Conservation (phyloP, 2,329 filamentous ascomycete genomes). For the Diaporthe eres region DNA sequence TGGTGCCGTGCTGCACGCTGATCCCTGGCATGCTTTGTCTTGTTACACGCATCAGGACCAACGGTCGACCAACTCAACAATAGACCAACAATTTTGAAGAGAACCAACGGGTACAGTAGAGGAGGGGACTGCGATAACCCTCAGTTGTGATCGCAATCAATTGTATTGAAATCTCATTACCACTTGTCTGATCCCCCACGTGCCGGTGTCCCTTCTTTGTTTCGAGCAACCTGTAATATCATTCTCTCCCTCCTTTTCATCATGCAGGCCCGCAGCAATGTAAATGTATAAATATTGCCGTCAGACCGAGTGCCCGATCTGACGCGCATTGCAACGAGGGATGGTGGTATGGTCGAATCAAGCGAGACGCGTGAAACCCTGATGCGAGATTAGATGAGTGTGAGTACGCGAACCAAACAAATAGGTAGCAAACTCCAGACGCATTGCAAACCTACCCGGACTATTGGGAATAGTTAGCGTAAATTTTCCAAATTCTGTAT, state of each 20-base stretch:
- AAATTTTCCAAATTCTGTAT: neutral
- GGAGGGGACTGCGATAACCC: neutral
- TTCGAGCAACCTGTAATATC: neutral
- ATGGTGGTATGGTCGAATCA: neutral
- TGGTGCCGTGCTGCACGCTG: conserved; percentile 5
- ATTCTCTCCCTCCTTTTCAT: neutral
- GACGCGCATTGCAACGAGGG: neutral
- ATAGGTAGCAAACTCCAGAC: neutral
- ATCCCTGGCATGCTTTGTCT: neutral
- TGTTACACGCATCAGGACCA: neutral
- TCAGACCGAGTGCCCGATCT: neutral
- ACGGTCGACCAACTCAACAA: conserved; percentile 1
- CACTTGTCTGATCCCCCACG: too few species aligned
- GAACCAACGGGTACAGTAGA: neutral
- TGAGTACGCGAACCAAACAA: conserved; percentile 1
- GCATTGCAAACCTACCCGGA: neutral
- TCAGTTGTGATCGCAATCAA: neutral
- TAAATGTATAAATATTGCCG: neutral
- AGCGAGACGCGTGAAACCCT: conserved; percentile 10
- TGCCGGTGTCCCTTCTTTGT: neutral
- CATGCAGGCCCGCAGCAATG: neutral
- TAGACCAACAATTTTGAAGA: neutral
- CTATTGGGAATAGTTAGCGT: neutral
- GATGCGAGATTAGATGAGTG: conserved; percentile 18
- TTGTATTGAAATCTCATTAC: neutral